phyloP scores from a whole-genome alignment of 768 basidiomycete species.

The Boletus insuetus region DNA sequence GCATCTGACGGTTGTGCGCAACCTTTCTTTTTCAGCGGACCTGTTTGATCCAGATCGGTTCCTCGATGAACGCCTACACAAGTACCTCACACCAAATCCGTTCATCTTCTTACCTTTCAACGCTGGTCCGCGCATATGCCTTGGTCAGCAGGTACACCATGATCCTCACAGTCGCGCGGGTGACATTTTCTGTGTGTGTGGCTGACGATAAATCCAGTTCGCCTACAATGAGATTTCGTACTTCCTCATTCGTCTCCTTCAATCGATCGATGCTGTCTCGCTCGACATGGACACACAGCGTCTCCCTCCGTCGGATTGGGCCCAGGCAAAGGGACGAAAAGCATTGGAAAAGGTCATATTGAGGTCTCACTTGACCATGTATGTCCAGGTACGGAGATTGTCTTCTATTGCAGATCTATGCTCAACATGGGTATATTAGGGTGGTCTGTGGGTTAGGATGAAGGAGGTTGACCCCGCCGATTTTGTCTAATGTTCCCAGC shows the following conservation, averaged over 20 bases:
- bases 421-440: slow-evolving; percentile 34
- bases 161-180: slow-evolving; percentile 35
- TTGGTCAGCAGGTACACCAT: slow-evolving; percentile 51
- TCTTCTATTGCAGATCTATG: slow-evolving; percentile 47
- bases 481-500: too few species aligned
- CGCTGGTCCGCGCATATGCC: slow-evolving; percentile 63
- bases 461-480: slow-evolving; percentile 5
- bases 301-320: slow-evolving; percentile 34
- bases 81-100: slow-evolving; percentile 54
- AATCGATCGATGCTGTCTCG: slow-evolving; percentile 43
- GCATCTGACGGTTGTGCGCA: too few species aligned
- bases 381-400: slow-evolving; percentile 38
- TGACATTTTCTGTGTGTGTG: background rate
- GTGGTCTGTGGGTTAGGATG: slow-evolving; percentile 28
- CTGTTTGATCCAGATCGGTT: slow-evolving; percentile 66
- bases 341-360: slow-evolving; percentile 40
- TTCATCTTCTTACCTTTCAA: slow-evolving; percentile 73
- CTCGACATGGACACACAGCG: slow-evolving; percentile 39
- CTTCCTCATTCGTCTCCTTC: slow-evolving; percentile 51
- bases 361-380: slow-evolving; percentile 42
- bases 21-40: slow-evolving; percentile 12
- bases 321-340: slow-evolving; percentile 33
- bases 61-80: slow-evolving; percentile 53
- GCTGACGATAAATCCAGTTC: slow-evolving; percentile 33
- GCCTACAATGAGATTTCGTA: slow-evolving; percentile 55